Evolutionary conservation across 305 asterid species (phyloP), one percentile per base, ranked within the genome.

Genomic region (Fraxinus ornus): DNA sequence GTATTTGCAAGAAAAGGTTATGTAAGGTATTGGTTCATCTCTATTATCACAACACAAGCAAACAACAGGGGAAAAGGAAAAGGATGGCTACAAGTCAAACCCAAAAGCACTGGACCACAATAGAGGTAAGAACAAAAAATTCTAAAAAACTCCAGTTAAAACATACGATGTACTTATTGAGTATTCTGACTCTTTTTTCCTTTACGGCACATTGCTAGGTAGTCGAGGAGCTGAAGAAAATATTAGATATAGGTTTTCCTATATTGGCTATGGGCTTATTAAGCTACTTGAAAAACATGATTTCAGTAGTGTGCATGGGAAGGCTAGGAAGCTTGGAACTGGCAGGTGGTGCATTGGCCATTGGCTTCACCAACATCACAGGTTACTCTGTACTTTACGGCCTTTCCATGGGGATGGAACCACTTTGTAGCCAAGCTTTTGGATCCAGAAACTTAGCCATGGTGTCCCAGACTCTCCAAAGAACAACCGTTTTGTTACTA

Each of bases 321-420:
- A 85, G 91, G 90, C 90, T 94, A 17, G 97, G 97, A 19, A 92
- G 97, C 88, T 81, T 93, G 82, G 97, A 94, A 87, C 88, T 94
- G 80, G 98, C 97, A 44, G 98, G 98, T 57, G 98, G 97, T 30
- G 98, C 98, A 78, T 81, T 94, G 86, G 97, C 98, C 90, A 92
- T 94, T 19, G 97, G 98, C 81, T 92, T 94, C 89, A 93, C 97
- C 79, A 94, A 94, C 86, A 94, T 94, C 84, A 93, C 97, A 26
- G 98, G 98, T 44, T 93, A 94, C 88, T 94, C 98, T 5, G 92
- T 94, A 73, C 88, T 94, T 78, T 94, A 85, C 13, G 97, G 98
- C 77, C 90, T 94, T n/a, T 94, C 98, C 79, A 91, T 90, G 89
- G 98, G 98, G 75, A 93, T 94, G 98, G 98, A 94, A 80, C 98